These are phyloP conservation scores for Trifolium fragiferum DNA, from an alignment of 306 rosid species.

Conservation along the genomic window DNA sequence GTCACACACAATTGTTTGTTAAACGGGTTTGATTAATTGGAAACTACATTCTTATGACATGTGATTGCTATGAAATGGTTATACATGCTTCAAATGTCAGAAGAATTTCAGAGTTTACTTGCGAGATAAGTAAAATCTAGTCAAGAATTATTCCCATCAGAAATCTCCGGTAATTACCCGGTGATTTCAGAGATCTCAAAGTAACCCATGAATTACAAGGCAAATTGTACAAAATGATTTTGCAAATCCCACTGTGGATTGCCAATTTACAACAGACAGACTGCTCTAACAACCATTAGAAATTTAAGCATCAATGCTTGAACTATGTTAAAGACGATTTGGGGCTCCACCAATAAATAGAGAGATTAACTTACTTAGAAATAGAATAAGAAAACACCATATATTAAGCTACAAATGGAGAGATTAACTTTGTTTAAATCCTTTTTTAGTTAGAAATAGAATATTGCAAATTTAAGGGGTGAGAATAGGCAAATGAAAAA, in stretches of 20 bases:
- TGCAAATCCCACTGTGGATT: not conserved
- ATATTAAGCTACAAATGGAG: not conserved
- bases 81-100: not conserved
- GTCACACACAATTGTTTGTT: not conserved
- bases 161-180: not conserved
- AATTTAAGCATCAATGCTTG: not conserved
- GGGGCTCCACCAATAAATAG: not conserved
- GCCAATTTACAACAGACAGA: constrained; percentile 1
- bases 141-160: too few relatives aligned
- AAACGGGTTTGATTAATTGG: not conserved
- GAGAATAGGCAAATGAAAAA: not conserved
- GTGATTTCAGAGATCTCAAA: not conserved
- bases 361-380: too few relatives aligned
- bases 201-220: not conserved
- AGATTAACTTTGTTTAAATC: too few relatives aligned
- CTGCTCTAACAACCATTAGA: not conserved
- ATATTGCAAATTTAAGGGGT: not conserved
- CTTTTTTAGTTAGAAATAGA: not conserved
- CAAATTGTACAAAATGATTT: not conserved
- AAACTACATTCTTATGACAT: not conserved
- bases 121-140: too few relatives aligned
- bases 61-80: not conserved
- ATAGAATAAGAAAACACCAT: not conserved
- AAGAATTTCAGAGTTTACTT: too few relatives aligned
- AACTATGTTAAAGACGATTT: not conserved